Evolutionary conservation across 2,329 filamentous ascomycete species (phyloP).

Genomic region (Microsporum canis): DNA sequence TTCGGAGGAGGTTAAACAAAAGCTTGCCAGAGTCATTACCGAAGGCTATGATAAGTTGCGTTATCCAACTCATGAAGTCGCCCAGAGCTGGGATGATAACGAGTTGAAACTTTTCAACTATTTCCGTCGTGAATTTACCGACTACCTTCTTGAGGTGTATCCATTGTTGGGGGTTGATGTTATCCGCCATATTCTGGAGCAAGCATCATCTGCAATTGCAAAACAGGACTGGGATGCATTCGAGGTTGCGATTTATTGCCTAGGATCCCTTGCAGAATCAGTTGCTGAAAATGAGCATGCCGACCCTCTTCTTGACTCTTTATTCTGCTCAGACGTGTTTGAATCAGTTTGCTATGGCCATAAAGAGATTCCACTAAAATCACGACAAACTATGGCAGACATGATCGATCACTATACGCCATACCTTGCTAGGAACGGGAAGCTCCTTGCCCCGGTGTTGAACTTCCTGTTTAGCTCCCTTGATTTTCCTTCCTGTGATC

Average conservation of each 20-base stretch:
- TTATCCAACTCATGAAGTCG: conserved; percentile 26
- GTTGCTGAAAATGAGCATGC: conserved; percentile 35
- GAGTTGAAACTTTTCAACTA: conserved; percentile 33
- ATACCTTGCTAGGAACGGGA: conserved; percentile 35
- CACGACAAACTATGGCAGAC: conserved; percentile 33
- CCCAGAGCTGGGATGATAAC: conserved; percentile 33
- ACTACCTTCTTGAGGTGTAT: conserved; percentile 36
- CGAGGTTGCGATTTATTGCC: conserved; percentile 35
- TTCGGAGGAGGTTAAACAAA: conserved; percentile 25
- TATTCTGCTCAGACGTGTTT: conserved; percentile 31
- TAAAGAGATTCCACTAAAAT: conserved; percentile 25
- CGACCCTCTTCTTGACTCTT: conserved; percentile 31
- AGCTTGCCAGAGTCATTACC: conserved; percentile 31
- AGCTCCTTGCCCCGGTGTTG: conserved; percentile 30
- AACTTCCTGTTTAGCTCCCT: conserved; percentile 37
- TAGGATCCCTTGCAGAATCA: conserved; percentile 35
- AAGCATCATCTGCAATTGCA: conserved; percentile 24
- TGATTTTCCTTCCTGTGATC: conserved; percentile 31
- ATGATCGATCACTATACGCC: conserved; percentile 35
- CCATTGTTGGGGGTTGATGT: conserved; percentile 34
- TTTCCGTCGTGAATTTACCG: conserved; percentile 36
- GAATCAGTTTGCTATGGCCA: conserved; percentile 24
- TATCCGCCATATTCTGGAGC: conserved; percentile 32
- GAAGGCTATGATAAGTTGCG: conserved; percentile 34
- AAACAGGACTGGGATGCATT: conserved; percentile 33